Evolutionary conservation across 108 stramenopile genomes (phyloP).

Genomic region (Cyclotella cryptica): DNA sequence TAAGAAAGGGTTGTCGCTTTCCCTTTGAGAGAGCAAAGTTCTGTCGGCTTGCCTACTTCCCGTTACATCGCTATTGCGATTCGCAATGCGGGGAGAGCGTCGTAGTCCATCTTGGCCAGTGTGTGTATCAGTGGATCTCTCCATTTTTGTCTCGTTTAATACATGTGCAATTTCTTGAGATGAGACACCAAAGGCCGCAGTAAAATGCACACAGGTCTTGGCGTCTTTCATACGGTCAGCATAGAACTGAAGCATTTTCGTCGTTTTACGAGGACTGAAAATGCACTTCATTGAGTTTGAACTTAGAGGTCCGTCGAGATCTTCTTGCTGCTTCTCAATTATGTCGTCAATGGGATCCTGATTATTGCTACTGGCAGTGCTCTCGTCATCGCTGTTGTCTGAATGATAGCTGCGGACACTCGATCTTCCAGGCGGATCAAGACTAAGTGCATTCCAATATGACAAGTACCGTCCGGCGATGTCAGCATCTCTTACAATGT

Average conservation of each 20-base stretch:
- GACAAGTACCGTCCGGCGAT: constrained; percentile 27
- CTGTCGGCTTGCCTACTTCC: neutral
- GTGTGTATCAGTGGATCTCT: neutral
- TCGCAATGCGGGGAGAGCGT: constrained; percentile 43
- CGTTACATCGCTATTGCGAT: neutral
- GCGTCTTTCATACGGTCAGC: constrained; percentile 43
- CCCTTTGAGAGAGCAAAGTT: neutral
- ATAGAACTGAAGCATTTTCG: constrained; percentile 42
- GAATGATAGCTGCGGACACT: neutral
- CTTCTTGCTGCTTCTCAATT: constrained; percentile 34
- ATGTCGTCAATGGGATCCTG: constrained; percentile 38
- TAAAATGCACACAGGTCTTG: constrained; percentile 27
- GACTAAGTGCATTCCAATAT: constrained; percentile 39
- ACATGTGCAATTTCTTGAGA: constrained; percentile 33
- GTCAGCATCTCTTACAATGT: constrained; percentile 40
- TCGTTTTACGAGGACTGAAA: constrained; percentile 48
- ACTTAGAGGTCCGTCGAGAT: constrained; percentile 23
- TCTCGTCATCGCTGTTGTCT: neutral
- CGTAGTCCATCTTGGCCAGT: constrained; percentile 25
- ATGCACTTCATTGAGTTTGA: constrained; percentile 30
- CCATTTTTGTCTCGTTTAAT: constrained; percentile 21
- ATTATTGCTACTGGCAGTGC: constrained; percentile 9
- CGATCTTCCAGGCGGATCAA: constrained; percentile 40
- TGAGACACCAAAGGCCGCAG: constrained; percentile 44
- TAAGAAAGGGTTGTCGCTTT: constrained; percentile 9